Evolutionary conservation across 2,329 filamentous ascomycete genomes (phyloP).

Genomic region (Coniella vitis): DNA sequence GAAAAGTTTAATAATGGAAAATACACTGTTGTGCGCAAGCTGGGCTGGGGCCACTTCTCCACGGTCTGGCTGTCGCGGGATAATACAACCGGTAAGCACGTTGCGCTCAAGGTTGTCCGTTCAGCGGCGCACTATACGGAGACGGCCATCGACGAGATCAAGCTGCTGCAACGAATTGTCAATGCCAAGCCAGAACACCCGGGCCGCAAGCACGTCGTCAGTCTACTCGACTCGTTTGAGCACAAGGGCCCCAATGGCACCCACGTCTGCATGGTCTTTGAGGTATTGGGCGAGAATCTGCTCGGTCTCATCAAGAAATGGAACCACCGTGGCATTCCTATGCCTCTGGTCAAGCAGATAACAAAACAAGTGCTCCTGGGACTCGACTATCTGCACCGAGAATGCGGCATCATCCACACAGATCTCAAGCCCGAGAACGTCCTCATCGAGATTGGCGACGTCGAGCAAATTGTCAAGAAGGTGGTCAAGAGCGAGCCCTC

Average conservation of each 20-base stretch:
- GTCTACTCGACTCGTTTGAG: conserved; percentile 91
- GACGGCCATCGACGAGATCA: conserved; percentile 98
- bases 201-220: conserved; percentile 91
- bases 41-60: conserved; percentile 99
- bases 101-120: conserved; percentile 94
- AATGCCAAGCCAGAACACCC: conserved; percentile 92
- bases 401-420: conserved; percentile 98
- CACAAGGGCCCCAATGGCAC: conserved; percentile 95
- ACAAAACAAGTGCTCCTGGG: conserved; percentile 95
- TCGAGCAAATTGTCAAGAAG: conserved; percentile 95
- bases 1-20: conserved; percentile 97
- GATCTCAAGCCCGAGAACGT: conserved; percentile 98
- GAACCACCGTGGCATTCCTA: conserved; percentile 96
- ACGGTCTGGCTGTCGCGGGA: conserved; percentile 84
- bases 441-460: conserved; percentile 95
- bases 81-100: conserved; percentile 84
- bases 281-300: conserved; percentile 92
- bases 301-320: conserved; percentile 94
- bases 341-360: conserved; percentile 95
- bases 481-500: conserved; percentile 75
- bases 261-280: conserved; percentile 99
- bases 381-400: conserved; percentile 90
- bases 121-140: conserved; percentile 98
- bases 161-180: conserved; percentile 93
- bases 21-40: conserved; percentile 92